Base-by-base conservation (phyloP, 1,284 basidiomycete genomes). In the Ustilago curta region DNA sequence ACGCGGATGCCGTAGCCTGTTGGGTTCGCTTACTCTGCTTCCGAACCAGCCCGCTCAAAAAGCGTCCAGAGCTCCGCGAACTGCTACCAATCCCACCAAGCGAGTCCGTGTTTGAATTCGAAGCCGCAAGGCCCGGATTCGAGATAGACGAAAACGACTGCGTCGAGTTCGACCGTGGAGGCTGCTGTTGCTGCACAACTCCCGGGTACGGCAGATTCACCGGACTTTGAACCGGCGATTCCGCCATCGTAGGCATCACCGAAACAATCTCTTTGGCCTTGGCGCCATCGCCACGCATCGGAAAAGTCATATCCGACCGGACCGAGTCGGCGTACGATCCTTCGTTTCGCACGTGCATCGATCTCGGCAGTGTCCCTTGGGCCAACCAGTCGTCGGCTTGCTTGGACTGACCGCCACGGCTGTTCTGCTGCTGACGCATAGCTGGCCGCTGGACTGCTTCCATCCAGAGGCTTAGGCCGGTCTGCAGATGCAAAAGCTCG, bases 281-380 rank as follows among this genome's bases (percentile, higher is more conserved):
- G 12, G 69, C 80, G 7, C 80, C 80, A 32, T 82, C 80, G 3
- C 80, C 80, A 5, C 80, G 66, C 66, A 82, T 79, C 16, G 80
- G 80, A 55, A 82, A 82, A 3, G 80, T 82, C 70, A 75, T 70
- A 35, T 80, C 80, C 4, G 77, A 79, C 3, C 80, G 80, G 3
- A 80, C 51, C 32, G 80, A 77, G 50, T 78, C 75, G 9, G 75
- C 77, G 37, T 79, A 79, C n/a, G 61, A 68, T 0, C 66, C 74
- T n/a, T 78, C 73, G 35, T 64, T 59, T 25, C 78, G 63, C 0
- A 57, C 48, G 27, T 78, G 76, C 18, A 51, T 50, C 39, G 60
- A 59, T n/a, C 53, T 43, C 18, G 64, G 64, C 54, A 68, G 27
- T 14, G 62, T 60, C 0, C 56, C 60, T 19, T 57, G 49, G 8